Evolutionary conservation across 2,329 filamentous ascomycete genomes (phyloP).

Genomic region (Emmonsiellopsis sp.): DNA sequence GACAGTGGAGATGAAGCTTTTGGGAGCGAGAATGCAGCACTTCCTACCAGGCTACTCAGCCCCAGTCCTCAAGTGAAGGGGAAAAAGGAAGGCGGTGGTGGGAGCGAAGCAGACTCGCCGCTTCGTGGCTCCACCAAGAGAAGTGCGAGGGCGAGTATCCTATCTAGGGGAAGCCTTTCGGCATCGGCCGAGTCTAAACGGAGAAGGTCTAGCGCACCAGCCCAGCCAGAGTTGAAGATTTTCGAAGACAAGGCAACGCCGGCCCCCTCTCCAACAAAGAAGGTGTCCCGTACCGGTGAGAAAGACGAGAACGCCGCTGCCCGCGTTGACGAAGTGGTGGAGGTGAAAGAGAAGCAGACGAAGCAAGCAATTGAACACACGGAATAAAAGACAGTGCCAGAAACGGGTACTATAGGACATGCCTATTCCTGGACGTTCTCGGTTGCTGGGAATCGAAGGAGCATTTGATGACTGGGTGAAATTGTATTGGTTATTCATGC

Average conservation of each 20-base stretch:
- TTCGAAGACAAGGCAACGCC: background rate
- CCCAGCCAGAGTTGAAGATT: background rate
- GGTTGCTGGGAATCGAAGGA: background rate
- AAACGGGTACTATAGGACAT: background rate
- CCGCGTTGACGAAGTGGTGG: slow-evolving; percentile 14
- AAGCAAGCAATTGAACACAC: background rate
- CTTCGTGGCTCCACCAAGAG: background rate
- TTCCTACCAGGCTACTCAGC: slow-evolving; percentile 21
- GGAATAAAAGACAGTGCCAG: background rate
- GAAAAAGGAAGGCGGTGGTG: slow-evolving; percentile 22
- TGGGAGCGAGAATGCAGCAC: slow-evolving; percentile 12
- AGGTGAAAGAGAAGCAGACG: slow-evolving; percentile 9
- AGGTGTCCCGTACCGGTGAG: slow-evolving; percentile 12
- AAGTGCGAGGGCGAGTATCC: background rate
- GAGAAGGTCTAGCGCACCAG: slow-evolving; percentile 14
- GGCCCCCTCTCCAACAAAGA: slow-evolving; percentile 13
- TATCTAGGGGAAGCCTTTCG: background rate
- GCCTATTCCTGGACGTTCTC: background rate
- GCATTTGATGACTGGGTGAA: background rate
- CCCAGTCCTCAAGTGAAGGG: slow-evolving; percentile 24
- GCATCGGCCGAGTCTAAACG: slow-evolving; percentile 18
- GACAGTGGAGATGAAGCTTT: slow-evolving; percentile 11
- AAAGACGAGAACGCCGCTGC: slow-evolving; percentile 10
- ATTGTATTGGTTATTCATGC: background rate
- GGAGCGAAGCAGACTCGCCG: slow-evolving; percentile 1